Base-by-base conservation (phyloP, 805 yeast species). In the Candida dendrica region DNA sequence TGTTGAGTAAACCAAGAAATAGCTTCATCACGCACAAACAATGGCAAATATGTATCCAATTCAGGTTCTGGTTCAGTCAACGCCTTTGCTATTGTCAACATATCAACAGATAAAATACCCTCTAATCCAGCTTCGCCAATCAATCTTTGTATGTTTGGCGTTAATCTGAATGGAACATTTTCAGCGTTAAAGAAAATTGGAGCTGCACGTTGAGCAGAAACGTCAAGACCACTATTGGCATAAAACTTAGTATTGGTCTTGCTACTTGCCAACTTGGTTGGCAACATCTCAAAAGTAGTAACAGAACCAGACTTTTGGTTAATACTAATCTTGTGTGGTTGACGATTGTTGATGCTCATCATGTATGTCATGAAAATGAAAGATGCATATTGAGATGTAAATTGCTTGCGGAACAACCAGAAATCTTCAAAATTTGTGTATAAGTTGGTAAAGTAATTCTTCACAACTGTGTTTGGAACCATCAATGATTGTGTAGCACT, bases 381-480 rank as follows among this genome's bases (percentile, higher is more conserved):
- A 0, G 95, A 81, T 4, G 97, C 97, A 64, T 91, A 93, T 62
- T 90, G 96, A 22, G 95, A 82, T 5, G 96, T 79, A 58, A 93
- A 95, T 57, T 90, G 96, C 55, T 89, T 88, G 48, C 98, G 77
- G 80, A 95, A 93, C 40, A 91, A 65, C 98, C 98, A 93, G 71
- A 91, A 93, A 55, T 91, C 97, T 61, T 85, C 96, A 59, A 83
- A 95, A 44, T 79, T 75, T 11, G 82, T 73, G 61, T 81, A 93
- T 34, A 80, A 66, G 6, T 70, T 72, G 42, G 81, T 60, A 57
- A 89, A 93, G 59, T 85, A 84, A 49, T 85, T 85, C 55, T 80
- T 80, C 69, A 91, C 69, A 29, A 91, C 83, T 5, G 86, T 81
- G 19, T 84, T 74, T 30, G 98, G 98, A 41, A 90, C 91, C 62